Conservation (phyloP, 2,329 filamentous ascomycete species). For the Beauveria australis region DNA sequence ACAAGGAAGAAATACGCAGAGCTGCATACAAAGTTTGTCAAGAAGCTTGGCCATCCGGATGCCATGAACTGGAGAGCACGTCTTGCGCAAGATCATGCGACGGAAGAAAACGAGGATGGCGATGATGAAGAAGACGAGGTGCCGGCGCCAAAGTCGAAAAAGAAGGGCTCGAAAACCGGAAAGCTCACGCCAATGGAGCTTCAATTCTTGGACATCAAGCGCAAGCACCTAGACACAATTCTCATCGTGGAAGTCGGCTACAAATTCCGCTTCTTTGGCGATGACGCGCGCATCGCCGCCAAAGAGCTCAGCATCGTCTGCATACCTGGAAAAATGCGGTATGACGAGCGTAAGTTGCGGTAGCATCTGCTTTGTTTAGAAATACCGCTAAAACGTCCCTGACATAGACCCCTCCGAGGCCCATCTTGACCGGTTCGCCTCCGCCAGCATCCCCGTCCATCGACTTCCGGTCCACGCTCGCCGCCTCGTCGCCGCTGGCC, state of each 20-base stretch:
- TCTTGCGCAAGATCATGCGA: slow-evolving; percentile 44
- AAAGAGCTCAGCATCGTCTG: slow-evolving; percentile 92
- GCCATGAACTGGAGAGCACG: slow-evolving; percentile 62
- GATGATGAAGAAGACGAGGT: slow-evolving; percentile 48
- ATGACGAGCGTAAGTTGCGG: slow-evolving; percentile 65
- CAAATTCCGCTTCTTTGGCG: slow-evolving; percentile 95
- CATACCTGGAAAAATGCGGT: slow-evolving; percentile 90
- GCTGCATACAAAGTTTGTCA: slow-evolving; percentile 77
- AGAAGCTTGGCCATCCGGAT: slow-evolving; percentile 80
- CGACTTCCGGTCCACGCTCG: slow-evolving; percentile 90
- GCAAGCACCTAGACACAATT: slow-evolving; percentile 79
- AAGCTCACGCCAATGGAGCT: slow-evolving; percentile 94
- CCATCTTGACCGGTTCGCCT: slow-evolving; percentile 85
- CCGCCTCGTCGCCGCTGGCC: slow-evolving; percentile 79
- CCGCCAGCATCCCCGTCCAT: slow-evolving; percentile 90
- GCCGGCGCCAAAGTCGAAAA: slow-evolving; percentile 42
- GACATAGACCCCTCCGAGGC: slow-evolving; percentile 71
- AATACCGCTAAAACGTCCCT: slow-evolving; percentile 1
- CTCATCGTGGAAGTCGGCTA: slow-evolving; percentile 94
- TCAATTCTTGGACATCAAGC: slow-evolving; percentile 90
- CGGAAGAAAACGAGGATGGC: slow-evolving; percentile 45
- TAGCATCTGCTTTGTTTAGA: neutral
- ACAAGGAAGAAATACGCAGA: slow-evolving; percentile 54
- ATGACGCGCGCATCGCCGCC: slow-evolving; percentile 82
- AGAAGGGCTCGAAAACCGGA: slow-evolving; percentile 60